These are phyloP conservation scores for Lactuca sativa DNA, from an alignment of 129 eudicot genomes.

Conservation along the genomic window DNA sequence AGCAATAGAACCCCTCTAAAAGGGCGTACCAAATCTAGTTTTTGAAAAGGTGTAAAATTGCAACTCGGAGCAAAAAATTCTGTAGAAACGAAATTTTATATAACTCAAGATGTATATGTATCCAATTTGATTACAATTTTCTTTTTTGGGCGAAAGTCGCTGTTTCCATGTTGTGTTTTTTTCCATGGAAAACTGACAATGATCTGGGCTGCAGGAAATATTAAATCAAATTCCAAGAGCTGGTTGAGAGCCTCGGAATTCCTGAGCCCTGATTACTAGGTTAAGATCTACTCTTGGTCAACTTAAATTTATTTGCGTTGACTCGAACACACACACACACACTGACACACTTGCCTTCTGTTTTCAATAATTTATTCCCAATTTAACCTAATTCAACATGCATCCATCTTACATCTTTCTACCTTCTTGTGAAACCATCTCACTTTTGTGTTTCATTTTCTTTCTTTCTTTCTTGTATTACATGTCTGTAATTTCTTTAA, in stretches of 20 bases:
- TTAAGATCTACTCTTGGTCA: constrained; percentile 50
- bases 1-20: background rate
- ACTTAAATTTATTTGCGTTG: constrained; percentile 21
- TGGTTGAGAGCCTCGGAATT: constrained; percentile 84
- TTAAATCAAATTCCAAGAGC: constrained; percentile 71
- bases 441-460: background rate
- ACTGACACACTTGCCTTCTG: background rate
- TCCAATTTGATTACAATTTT: background rate
- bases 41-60: constrained; percentile 5
- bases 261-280: constrained; percentile 61
- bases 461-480: background rate
- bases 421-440: background rate
- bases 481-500: background rate
- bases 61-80: background rate
- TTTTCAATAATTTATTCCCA: constrained; percentile 1
- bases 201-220: constrained; percentile 81
- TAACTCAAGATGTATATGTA: background rate
- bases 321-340: background rate
- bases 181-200: constrained; percentile 45
- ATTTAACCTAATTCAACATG: constrained; percentile 1
- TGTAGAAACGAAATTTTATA: constrained; percentile 4
- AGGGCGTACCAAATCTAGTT: background rate
- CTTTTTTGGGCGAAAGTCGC: background rate
- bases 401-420: background rate
- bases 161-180: constrained; percentile 25